These are phyloP conservation scores for Herpomyces periplanetae DNA, from an alignment of 2,329 filamentous ascomycete species.

Conservation along the genomic window DNA sequence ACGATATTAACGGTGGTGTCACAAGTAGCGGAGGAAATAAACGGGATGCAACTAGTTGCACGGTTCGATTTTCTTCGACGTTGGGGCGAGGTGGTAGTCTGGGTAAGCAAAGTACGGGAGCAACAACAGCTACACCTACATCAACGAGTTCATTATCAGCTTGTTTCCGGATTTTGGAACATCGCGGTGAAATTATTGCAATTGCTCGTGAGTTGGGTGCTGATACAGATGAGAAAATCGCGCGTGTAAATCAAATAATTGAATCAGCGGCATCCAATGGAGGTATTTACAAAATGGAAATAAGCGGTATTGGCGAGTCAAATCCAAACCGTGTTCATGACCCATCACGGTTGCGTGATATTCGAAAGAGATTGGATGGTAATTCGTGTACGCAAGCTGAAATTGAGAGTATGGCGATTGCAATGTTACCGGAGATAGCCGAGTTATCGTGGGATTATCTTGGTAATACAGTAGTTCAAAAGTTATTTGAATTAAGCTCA, in stretches of 20 bases:
- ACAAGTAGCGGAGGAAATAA: neutral
- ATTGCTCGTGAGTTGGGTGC: constrained; percentile 73
- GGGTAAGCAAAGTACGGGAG: constrained; percentile 11
- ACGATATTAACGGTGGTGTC: constrained; percentile 17
- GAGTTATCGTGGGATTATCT: constrained; percentile 84
- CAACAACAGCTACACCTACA: constrained; percentile 6
- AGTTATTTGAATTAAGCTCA: constrained; percentile 83
- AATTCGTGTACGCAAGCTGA: constrained; percentile 47
- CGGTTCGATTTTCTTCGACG: constrained; percentile 1
- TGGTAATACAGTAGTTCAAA: constrained; percentile 96
- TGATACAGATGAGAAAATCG: constrained; percentile 27
- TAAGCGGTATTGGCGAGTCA: constrained; percentile 55
- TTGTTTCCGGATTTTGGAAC: constrained; percentile 29
- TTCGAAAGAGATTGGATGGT: constrained; percentile 89
- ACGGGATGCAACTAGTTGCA: neutral
- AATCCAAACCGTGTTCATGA: constrained; percentile 64
- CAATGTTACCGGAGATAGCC: constrained; percentile 85
- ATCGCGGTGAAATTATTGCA: constrained; percentile 39
- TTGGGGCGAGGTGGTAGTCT: constrained; percentile 6
- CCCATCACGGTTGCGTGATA: constrained; percentile 70
- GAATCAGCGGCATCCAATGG: too few relatives aligned
- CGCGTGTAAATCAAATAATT: constrained; percentile 35
- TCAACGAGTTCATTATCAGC: constrained; percentile 13
- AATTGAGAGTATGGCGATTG: constrained; percentile 60
- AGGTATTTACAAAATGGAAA: constrained; percentile 34